Evolutionary conservation across 768 basidiomycete genomes (phyloP), one percentile per base, ranked within the genome.

Genomic region (Krasilnikovozyma curviuscula): DNA sequence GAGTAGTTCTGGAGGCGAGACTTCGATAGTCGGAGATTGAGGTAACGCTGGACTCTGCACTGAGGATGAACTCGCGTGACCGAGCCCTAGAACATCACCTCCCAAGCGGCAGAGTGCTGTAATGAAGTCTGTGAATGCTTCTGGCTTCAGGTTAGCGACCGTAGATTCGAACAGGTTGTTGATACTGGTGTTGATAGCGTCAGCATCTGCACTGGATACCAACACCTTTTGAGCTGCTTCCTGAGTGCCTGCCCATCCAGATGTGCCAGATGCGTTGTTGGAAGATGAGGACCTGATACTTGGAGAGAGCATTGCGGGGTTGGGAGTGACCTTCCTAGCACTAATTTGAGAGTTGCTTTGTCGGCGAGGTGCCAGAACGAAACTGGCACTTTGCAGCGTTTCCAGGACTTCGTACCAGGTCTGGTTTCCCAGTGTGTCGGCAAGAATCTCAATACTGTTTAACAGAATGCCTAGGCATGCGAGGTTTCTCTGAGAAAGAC

Each of bases 351-450:
- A 44, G 27, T 45, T 56, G 25, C 23, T 21, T 19, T 47, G 42
- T 1, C 52, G 40, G 6, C 46, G 52, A 2, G 59, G 37, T 3
- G 55, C 49, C 18, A 97, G 68, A 18, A 98, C 82, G 57, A 86
- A 86, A 57, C 91, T 88, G 7, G 91, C 89, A 55, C 88, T 95
- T 66, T 95, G 91, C 21, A 97, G 66, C 1, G 81, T 77, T 59
- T 95, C 89, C 44, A 97, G 69, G 8, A 95, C 73, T 38, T 79
- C 72, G 62, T 83, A 91, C 91, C 91, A 97, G 51, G 81, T 84
- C 49, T 78, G 73, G n/a, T 31, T 40, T n/a, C 79, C 85, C 6
- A 93, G 71, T 48, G 78, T 80, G 0, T 82, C 83, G 0, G 84
- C 81, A 8, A 95, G 70, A 61, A 82, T 82, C 24, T 83, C 66